These are phyloP conservation scores for Mikania micrantha DNA, from an alignment of 129 eudicot species.

Conservation along the genomic window DNA sequence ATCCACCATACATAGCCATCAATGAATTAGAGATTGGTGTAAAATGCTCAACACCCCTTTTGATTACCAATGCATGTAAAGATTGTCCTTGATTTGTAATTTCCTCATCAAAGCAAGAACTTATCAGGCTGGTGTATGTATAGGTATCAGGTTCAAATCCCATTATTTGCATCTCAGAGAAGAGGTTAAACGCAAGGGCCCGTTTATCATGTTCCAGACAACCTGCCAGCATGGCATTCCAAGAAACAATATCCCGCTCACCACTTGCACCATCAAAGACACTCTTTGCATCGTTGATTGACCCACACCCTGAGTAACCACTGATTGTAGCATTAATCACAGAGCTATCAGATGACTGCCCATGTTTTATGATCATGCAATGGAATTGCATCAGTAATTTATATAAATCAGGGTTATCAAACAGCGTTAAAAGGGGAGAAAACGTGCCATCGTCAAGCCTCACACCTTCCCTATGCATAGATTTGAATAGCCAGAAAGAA, in stretches of 20 bases:
- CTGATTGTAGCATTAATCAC: constrained; percentile 64
- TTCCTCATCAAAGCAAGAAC: constrained; percentile 51
- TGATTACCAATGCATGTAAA: constrained; percentile 62
- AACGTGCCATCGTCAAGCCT: constrained; percentile 70
- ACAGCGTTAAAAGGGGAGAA: constrained; percentile 70
- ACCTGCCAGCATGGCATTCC: constrained; percentile 89
- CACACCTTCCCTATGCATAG: constrained; percentile 53
- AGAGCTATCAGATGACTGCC: constrained; percentile 35
- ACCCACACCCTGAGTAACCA: constrained; percentile 74
- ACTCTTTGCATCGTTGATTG: constrained; percentile 45
- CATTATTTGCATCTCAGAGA: constrained; percentile 43
- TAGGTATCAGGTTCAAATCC: constrained; percentile 62
- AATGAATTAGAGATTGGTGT: constrained; percentile 67
- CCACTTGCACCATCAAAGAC: constrained; percentile 47
- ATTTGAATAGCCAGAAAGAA: constrained; percentile 36
- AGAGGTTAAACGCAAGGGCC: constrained; percentile 45
- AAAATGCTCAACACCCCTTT: constrained; percentile 50
- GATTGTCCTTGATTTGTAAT: constrained; percentile 42
- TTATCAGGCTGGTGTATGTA: constrained; percentile 66
- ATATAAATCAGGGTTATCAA: constrained; percentile 43
- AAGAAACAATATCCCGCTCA: constrained; percentile 57
- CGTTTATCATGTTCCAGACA: constrained; percentile 44
- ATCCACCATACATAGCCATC: constrained; percentile 60
- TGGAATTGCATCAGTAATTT: constrained; percentile 52
- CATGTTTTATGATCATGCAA: constrained; percentile 47